phyloP scores from a whole-genome alignment of 441 rosid species.

The Corymbia calophylla region DNA sequence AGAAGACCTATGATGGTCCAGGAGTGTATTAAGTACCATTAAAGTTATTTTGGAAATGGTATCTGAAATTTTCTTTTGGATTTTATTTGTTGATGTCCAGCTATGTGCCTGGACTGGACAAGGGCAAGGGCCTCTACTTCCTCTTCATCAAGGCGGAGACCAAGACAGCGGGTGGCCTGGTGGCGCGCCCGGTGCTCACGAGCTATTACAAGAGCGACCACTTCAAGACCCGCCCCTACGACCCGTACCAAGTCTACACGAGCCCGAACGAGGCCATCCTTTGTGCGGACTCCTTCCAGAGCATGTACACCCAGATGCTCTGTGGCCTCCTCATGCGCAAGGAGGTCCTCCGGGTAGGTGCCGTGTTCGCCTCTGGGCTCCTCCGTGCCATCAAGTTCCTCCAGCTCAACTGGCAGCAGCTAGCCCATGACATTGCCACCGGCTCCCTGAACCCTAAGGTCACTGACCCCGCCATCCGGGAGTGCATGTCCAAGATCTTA shows the following conservation, averaged over 20 bases:
- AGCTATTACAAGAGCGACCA: slow-evolving; percentile 70
- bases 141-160: slow-evolving; percentile 60
- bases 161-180: slow-evolving; percentile 44
- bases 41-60: not conserved
- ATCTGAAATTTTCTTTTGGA: not conserved
- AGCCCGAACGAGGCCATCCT: slow-evolving; percentile 68
- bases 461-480: slow-evolving; percentile 28
- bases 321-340: slow-evolving; percentile 62
- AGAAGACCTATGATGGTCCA: not conserved
- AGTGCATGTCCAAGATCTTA: slow-evolving; percentile 30
- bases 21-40: not conserved
- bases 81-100: slow-evolving; percentile 12
- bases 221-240: slow-evolving; percentile 52
- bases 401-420: slow-evolving; percentile 40
- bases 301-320: slow-evolving; percentile 77
- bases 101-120: slow-evolving; percentile 52
- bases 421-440: slow-evolving; percentile 37
- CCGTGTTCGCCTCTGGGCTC: slow-evolving; percentile 66
- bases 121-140: slow-evolving; percentile 62
- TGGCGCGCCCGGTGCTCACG: slow-evolving; percentile 71
- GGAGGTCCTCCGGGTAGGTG: slow-evolving; percentile 55
- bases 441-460: slow-evolving; percentile 43
- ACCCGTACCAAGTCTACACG: slow-evolving; percentile 58
- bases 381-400: slow-evolving; percentile 61
- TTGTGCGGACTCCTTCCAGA: slow-evolving; percentile 56